Evolutionary conservation across 345 rosid species (phyloP), one percentile per base, ranked within the genome.

Genomic region (Toxicodendron radicans): DNA sequence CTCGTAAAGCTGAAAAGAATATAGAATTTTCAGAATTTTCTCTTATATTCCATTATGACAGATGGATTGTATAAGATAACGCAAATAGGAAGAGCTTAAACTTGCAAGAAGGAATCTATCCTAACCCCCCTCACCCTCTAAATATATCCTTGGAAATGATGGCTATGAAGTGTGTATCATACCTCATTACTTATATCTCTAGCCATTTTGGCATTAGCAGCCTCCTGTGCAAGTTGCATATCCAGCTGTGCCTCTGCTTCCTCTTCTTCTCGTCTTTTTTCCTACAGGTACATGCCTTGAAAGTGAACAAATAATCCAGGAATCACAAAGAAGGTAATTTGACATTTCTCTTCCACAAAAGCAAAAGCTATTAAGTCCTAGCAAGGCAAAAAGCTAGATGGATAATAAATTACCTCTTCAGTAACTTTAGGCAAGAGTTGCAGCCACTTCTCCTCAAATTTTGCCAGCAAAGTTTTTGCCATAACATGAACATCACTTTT

Each of bases 381-480:
- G 54, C 24, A 24, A 43, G 16, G 24, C 27, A 33, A 7, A 64
- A 45, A 33, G 24, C 58, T 27, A 63, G 64, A 46, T 54, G 59
- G 64, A 64, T 67, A 33, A 27, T 18, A 58, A 64, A 38, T 70
- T 75, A 88, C 95, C 98, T 91, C 98, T 86, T 95, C 92, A 7
- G 78, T 83, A 49, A 95, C 97, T 82, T 90, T 88, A 23, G 97
- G 95, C 66, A 90, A 79, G 79, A 95, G 83, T 23, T 81, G 92
- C 72, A 63, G 75, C 99, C 99, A 95, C 74, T 86, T 95, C 79
- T 91, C 99, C 82, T 95, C 96, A 78, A 92, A 92, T 77, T 87
- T 95, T 65, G 63, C 88, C 74, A 91, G 83, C 85, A 95, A 80
- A 51, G 89, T 90, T 82, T 83, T 89, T 60, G 99, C 99, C 99